Base-by-base conservation (phyloP, 139 green algal species). In the Chlorella sp. region DNA sequence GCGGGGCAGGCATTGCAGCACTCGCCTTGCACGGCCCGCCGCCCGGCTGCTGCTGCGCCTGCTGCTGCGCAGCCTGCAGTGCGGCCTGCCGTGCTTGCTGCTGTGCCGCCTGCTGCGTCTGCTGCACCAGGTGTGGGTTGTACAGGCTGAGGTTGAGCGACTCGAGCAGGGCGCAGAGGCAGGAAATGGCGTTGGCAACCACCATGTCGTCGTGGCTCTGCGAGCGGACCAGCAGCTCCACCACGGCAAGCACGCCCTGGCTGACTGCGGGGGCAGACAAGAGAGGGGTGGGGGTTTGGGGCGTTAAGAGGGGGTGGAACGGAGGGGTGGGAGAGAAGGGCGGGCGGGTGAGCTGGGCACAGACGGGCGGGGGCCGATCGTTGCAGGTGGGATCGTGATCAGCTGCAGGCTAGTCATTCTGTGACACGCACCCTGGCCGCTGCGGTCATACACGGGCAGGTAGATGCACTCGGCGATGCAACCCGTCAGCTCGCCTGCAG, bases 381-480 rank as follows among this genome's bases (percentile, higher is more conserved):
- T n/a, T n/a, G n/a, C n/a, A n/a, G n/a, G n/a, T n/a, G n/a, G n/a
- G n/a, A n/a, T n/a, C n/a, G n/a, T n/a, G n/a, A n/a, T n/a, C n/a
- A n/a, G 11, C 46, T 54, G 46, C 46, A 54, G 7, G 36, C 3
- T 43, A 51, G 1, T 16, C 1, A 14, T 38, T 24, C 6, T 0
- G 14, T 7, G 38, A 2, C 9, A 8, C 76, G 17, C 65, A 84
- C 79, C 62, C 62, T 84, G 64, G 7, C 79, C 76, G 0, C 32
- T 73, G 48, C 58, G 64, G 82, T 90, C 87, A 32, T 87, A 90
- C 16, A 90, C 56, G 14, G 87, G 87, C n/a, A 88, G 14, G 48
- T 87, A 90, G n/a, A 90, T 65, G 38, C 86, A 67, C 78, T 90
- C 87, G 24, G n/a, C 64, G 19, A 90, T 64, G 43, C 70, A 40